Conservation (phyloP, 2,329 filamentous ascomycete species). For the Emmonsiellopsis sp. region DNA sequence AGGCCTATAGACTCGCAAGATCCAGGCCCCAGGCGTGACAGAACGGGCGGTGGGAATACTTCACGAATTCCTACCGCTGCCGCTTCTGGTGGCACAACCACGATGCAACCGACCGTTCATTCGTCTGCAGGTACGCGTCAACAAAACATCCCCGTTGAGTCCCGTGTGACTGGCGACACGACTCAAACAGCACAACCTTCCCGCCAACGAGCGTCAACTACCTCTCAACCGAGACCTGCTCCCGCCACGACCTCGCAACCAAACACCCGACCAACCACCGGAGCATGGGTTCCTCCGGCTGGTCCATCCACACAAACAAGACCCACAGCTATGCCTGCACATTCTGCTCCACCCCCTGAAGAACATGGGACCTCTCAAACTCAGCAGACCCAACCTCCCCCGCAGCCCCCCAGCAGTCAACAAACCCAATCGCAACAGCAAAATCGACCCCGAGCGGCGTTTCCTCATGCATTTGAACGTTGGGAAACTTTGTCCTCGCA, state of each 20-base stretch:
- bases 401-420: background rate
- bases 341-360: constrained; percentile 1
- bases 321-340: background rate
- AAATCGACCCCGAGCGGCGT: constrained; percentile 50
- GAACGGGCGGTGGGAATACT: background rate
- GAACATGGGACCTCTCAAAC: constrained; percentile 1
- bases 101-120: background rate
- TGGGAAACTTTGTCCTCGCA: constrained; percentile 97
- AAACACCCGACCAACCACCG: background rate
- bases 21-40: constrained; percentile 4
- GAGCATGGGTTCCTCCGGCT: constrained; percentile 1
- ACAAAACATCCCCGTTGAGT: background rate
- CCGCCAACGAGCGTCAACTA: constrained; percentile 5
- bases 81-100: constrained; percentile 1
- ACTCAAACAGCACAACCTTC: constrained; percentile 6
- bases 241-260: constrained; percentile 1
- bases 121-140: background rate
- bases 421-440: constrained; percentile 9
- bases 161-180: background rate
- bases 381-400: background rate
- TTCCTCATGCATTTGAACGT: constrained; percentile 93
- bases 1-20: constrained; percentile 7
- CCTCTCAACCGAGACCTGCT: constrained; percentile 10
- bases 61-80: constrained; percentile 2
- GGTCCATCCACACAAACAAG: constrained; percentile 4